Percentiles rank a stretch among this genome's conserved stretches.
These are phyloP conservation scores for Jacaranda copaia DNA, from an alignment of 257 asterid genomes.

Conservation along the genomic window DNA sequence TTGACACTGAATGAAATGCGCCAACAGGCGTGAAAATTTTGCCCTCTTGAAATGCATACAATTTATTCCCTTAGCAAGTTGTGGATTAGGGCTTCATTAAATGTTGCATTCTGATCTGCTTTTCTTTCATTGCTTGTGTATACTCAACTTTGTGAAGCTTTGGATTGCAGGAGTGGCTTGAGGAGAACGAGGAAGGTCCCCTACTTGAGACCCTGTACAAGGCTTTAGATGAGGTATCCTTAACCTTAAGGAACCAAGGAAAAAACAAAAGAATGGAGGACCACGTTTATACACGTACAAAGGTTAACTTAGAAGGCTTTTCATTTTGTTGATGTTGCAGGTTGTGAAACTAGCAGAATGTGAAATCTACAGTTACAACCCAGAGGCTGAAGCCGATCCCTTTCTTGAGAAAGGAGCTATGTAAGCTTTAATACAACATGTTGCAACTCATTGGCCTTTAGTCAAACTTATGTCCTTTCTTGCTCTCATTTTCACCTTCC, in stretches of 20 bases:
- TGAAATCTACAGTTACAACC: slow-evolving; percentile 89
- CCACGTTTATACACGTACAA: neutral
- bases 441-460: slow-evolving; percentile 21
- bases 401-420: slow-evolving; percentile 87
- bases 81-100: neutral
- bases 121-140: slow-evolving; percentile 5
- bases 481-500: slow-evolving; percentile 25
- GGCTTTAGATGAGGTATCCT: slow-evolving; percentile 91
- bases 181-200: slow-evolving; percentile 62
- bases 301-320: slow-evolving; percentile 26
- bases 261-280: neutral
- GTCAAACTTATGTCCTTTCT: slow-evolving; percentile 2
- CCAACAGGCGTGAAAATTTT: no score
- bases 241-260: slow-evolving; percentile 16
- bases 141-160: slow-evolving; percentile 26
- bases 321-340: slow-evolving; percentile 50
- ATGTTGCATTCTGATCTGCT: neutral
- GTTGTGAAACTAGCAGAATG: slow-evolving; percentile 89
- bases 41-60: no score
- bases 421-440: slow-evolving; percentile 48
- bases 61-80: no score
- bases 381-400: slow-evolving; percentile 90
- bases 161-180: slow-evolving; percentile 85
- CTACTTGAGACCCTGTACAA: slow-evolving; percentile 75
- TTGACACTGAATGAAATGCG: no score